phyloP scores from a whole-genome alignment of 805 yeast species.

The Saturnispora silvae region DNA sequence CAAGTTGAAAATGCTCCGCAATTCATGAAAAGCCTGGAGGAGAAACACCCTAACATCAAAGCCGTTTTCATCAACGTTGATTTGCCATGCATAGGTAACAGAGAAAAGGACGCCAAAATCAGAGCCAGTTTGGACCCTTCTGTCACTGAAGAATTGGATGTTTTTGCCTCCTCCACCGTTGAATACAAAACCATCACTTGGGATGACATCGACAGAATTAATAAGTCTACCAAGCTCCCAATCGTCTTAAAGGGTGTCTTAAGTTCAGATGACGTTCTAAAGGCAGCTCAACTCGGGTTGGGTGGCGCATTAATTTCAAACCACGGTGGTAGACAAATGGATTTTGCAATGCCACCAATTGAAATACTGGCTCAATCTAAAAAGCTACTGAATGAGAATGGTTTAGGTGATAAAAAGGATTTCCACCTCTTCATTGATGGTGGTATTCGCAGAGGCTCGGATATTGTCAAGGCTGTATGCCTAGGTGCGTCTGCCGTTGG shows the following conservation, averaged over 20 bases:
- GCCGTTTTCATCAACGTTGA: constrained; percentile 80
- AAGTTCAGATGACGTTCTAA: constrained; percentile 49
- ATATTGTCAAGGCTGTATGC: constrained; percentile 64
- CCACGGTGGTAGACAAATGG: constrained; percentile 68
- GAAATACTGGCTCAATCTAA: constrained; percentile 47
- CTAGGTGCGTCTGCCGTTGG: constrained; percentile 63
- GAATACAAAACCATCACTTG: constrained; percentile 31
- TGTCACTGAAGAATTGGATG: constrained; percentile 9
- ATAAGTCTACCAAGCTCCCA: constrained; percentile 40
- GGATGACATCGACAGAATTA: constrained; percentile 49
- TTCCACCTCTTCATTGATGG: constrained; percentile 66
- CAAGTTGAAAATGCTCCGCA: constrained; percentile 45
- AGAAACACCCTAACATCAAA: constrained; percentile 44
- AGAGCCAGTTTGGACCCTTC: constrained; percentile 44
- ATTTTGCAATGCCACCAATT: constrained; percentile 48
- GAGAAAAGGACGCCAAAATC: constrained; percentile 75
- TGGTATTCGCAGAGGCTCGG: constrained; percentile 69
- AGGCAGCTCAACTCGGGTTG: constrained; percentile 46
- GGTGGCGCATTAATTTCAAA: constrained; percentile 58
- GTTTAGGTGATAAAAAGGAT: constrained; percentile 30
- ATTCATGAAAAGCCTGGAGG: constrained; percentile 17
- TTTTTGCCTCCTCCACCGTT: constrained; percentile 10
- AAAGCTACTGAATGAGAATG: constrained; percentile 32
- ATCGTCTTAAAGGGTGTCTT: constrained; percentile 52
- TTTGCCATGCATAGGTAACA: constrained; percentile 76